A percentile compares a stretch with the other conserved stretches of the same genome.
Conservation (phyloP, 305 asterid genomes). For the Withania somnifera region DNA sequence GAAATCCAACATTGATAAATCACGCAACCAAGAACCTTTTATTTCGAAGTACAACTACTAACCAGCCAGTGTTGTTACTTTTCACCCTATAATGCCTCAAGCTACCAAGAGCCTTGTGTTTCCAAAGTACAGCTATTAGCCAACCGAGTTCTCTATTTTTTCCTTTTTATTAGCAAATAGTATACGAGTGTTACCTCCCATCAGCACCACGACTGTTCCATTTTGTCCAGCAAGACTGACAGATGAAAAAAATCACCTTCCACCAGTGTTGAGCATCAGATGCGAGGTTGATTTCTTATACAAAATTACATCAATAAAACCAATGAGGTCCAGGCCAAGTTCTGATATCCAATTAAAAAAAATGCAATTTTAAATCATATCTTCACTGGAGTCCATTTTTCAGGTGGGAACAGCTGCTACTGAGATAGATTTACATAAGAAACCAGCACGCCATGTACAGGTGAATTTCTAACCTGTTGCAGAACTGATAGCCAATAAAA, state of each 20-base stretch:
- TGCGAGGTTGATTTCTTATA: not conserved
- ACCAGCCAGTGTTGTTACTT: not conserved
- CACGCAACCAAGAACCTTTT: not conserved
- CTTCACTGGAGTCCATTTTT: not conserved
- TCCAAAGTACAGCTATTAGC: not conserved
- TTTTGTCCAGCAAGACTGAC: not conserved
- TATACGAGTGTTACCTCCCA: not conserved
- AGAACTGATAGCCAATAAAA: not conserved
- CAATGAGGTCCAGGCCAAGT: not conserved
- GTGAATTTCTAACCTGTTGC: not conserved
- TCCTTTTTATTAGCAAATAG: not conserved
- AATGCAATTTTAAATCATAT: not conserved
- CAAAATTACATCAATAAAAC: not conserved
- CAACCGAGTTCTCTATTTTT: not conserved
- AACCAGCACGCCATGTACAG: not conserved
- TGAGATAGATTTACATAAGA: not conserved
- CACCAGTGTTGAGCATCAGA: not conserved
- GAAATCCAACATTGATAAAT: not conserved
- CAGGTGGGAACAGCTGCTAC: not conserved
- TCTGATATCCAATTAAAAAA: not conserved
- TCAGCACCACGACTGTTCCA: not conserved
- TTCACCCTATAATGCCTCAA: not conserved
- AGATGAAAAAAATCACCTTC: not conserved
- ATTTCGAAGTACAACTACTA: not conserved
- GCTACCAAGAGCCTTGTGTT: not conserved